These are phyloP conservation scores for Liquidambar formosana DNA, from an alignment of 164 flowering plant genomes.

Conservation along the genomic window DNA sequence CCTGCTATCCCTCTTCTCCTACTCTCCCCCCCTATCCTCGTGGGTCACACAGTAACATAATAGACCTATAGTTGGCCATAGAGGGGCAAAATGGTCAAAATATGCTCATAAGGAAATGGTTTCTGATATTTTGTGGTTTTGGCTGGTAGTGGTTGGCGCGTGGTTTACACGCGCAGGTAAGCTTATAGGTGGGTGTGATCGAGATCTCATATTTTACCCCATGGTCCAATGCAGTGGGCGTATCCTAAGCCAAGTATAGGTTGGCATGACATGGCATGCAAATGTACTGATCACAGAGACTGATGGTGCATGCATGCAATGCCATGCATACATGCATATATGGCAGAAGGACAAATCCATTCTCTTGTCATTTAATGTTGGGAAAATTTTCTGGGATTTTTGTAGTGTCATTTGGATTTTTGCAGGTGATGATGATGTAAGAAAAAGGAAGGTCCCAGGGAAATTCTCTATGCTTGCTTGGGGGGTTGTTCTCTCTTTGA, in stretches of 20 bases:
- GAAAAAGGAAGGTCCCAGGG: slow-evolving; percentile 1
- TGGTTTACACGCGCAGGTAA: too few relatives aligned
- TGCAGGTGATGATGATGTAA: slow-evolving; percentile 10
- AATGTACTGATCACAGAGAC: slow-evolving; percentile 19
- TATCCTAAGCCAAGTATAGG: slow-evolving; percentile 13
- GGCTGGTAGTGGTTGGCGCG: background rate
- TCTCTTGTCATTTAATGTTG: background rate
- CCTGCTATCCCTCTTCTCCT: too few relatives aligned
- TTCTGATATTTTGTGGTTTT: background rate
- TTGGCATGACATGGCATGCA: slow-evolving; percentile 39
- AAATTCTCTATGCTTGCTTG: background rate
- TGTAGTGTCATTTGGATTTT: background rate
- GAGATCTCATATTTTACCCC: background rate
- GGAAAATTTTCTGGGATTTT: background rate
- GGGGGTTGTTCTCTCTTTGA: background rate
- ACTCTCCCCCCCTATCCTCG: too few relatives aligned
- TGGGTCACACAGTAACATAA: too few relatives aligned
- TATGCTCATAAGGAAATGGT: too few relatives aligned
- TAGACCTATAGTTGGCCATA: too few relatives aligned
- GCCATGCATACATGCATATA: background rate
- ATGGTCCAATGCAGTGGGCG: background rate
- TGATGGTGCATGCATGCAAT: slow-evolving; percentile 28
- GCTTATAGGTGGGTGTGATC: background rate
- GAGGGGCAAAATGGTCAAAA: too few relatives aligned
- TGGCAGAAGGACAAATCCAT: background rate